A percentile compares a stretch with the other conserved stretches of the same genome.
Conservation (phyloP, 257 asterid genomes). For the Rhazya stricta region DNA sequence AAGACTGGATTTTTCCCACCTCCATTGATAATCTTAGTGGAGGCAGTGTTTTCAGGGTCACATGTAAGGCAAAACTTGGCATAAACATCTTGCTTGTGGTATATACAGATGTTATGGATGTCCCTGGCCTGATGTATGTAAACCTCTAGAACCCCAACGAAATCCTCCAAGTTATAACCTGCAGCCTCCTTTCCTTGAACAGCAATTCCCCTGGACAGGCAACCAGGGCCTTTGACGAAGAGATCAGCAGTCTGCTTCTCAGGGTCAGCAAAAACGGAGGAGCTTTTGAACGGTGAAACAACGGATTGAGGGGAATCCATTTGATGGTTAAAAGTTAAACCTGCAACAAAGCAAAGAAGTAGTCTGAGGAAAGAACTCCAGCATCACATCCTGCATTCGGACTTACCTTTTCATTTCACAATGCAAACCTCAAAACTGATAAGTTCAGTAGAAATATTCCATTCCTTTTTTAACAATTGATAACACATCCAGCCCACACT, state of each 20-base stretch:
- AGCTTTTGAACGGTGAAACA: constrained; percentile 71
- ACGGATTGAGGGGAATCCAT: constrained; percentile 97
- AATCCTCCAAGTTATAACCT: constrained; percentile 31
- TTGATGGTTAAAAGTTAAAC: constrained; percentile 31
- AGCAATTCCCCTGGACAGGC: constrained; percentile 26
- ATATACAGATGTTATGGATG: constrained; percentile 92
- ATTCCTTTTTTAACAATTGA: background rate
- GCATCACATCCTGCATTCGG: background rate
- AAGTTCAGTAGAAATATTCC: background rate
- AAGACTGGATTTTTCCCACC: constrained; percentile 90
- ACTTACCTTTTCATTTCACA: background rate
- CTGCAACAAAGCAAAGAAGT: constrained; percentile 21
- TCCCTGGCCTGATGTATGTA: constrained; percentile 84
- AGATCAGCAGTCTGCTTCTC: constrained; percentile 48
- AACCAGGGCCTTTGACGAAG: constrained; percentile 28
- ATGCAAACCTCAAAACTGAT: background rate
- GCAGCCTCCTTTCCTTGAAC: constrained; percentile 34
- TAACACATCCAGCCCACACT: background rate
- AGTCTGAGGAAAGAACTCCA: background rate
- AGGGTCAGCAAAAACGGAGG: constrained; percentile 42
- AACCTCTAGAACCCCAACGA: constrained; percentile 69
- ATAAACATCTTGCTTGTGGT: constrained; percentile 90
- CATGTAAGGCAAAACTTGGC: constrained; percentile 82
- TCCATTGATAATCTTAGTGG: constrained; percentile 81
- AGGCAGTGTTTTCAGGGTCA: constrained; percentile 69